Conservation (phyloP, 305 asterid species). For the Salvia sclarea region DNA sequence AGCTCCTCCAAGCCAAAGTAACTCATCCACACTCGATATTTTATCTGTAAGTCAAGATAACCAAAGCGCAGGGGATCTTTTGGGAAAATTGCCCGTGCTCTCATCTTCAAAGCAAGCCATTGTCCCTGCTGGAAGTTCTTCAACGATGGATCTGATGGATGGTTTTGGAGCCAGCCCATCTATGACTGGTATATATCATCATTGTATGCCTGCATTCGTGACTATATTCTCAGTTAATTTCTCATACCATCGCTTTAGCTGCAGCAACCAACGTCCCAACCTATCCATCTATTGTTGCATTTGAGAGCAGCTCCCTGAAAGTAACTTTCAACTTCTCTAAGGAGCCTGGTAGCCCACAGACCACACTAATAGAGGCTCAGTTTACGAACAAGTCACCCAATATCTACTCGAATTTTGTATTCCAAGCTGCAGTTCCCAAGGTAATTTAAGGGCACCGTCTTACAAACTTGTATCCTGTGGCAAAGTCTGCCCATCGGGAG, state of each 20-base stretch:
- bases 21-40: constrained; percentile 50
- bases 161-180: constrained; percentile 61
- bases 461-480: background rate
- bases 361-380: constrained; percentile 72
- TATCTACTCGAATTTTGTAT: constrained; percentile 66
- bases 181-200: constrained; percentile 47
- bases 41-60: constrained; percentile 50
- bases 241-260: constrained; percentile 30
- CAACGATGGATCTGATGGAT: constrained; percentile 80
- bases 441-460: constrained; percentile 41
- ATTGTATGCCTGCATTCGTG: constrained; percentile 6
- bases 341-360: constrained; percentile 73
- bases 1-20: constrained; percentile 63
- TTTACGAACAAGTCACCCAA: constrained; percentile 68
- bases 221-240: constrained; percentile 8
- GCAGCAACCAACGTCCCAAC: constrained; percentile 66
- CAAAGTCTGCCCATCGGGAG: background rate
- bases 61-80: constrained; percentile 47
- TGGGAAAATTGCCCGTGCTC: constrained; percentile 55
- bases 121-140: constrained; percentile 54
- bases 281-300: constrained; percentile 77
- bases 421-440: constrained; percentile 99
- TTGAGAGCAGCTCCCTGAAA: constrained; percentile 80
- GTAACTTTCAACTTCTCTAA: constrained; percentile 80
- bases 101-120: constrained; percentile 44